Percentiles rank a stretch among this genome's conserved stretches.
phyloP scores from a whole-genome alignment of 208 protist genomes.

The Porcisia deanei region DNA sequence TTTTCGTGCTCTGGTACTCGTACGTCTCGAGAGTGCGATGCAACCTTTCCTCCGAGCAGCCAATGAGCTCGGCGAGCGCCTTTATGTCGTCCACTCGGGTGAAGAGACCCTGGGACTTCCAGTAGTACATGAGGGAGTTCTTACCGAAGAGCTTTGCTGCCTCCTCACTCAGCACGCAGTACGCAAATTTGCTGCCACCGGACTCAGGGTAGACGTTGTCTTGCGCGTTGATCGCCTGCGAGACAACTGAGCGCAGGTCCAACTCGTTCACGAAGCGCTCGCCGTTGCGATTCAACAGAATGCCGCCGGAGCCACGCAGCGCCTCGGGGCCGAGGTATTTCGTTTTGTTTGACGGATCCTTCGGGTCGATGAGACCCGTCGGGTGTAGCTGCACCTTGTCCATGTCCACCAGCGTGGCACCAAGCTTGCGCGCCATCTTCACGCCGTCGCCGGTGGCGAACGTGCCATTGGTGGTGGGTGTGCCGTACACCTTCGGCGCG shows the following conservation, averaged over 20 bases:
- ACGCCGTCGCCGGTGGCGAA: slow-evolving; percentile 87
- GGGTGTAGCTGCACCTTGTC: slow-evolving; percentile 96
- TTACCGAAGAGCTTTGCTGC: slow-evolving; percentile 75
- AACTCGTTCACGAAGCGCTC: slow-evolving; percentile 96
- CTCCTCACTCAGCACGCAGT: slow-evolving; percentile 83
- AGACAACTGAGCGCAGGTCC: slow-evolving; percentile 92
- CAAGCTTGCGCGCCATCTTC: slow-evolving; percentile 68
- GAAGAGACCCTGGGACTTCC: slow-evolving; percentile 70
- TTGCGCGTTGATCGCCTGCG: slow-evolving; percentile 84
- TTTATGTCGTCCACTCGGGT: slow-evolving; percentile 40
- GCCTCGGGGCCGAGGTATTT: slow-evolving; percentile 97
- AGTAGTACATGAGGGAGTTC: slow-evolving; percentile 80
- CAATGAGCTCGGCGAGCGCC: slow-evolving; percentile 64
- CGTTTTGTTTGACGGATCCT: slow-evolving; percentile 77
- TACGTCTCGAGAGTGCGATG: slow-evolving; percentile 57
- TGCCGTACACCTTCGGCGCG: slow-evolving; percentile 63
- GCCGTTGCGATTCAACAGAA: slow-evolving; percentile 93
- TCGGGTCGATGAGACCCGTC: slow-evolving; percentile 95
- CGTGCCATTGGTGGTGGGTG: slow-evolving; percentile 92
- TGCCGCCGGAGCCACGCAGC: slow-evolving; percentile 93
- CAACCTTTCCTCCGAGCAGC: slow-evolving; percentile 35
- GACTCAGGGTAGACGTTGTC: slow-evolving; percentile 64
- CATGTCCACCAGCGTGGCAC: slow-evolving; percentile 88
- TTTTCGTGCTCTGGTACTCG: slow-evolving; percentile 39
- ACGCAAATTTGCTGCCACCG: slow-evolving; percentile 62